Percentiles rank a stretch among this genome's conserved stretches.
These are phyloP conservation scores for Aureobasidium musti DNA, from an alignment of 2,329 filamentous ascomycete species.

Conservation along the genomic window DNA sequence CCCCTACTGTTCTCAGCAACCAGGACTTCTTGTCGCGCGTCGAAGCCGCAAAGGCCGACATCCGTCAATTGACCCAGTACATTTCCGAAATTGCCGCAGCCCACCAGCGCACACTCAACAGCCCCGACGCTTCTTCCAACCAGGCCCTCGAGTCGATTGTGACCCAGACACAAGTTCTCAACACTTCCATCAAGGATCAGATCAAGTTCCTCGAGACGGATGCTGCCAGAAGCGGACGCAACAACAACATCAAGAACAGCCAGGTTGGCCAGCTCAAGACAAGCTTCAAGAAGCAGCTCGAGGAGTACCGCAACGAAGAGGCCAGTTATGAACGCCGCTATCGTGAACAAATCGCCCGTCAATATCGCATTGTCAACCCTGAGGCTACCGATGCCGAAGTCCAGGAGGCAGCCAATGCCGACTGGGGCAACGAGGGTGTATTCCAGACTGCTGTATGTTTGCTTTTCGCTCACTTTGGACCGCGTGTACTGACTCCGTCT, in stretches of 20 bases:
- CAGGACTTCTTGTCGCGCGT: constrained; percentile 62
- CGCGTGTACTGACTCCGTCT: constrained; percentile 3
- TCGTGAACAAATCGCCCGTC: constrained; percentile 74
- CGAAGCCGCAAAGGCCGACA: constrained; percentile 65
- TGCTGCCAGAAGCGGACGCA: constrained; percentile 63
- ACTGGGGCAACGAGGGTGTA: constrained; percentile 77
- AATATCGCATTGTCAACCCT: constrained; percentile 80
- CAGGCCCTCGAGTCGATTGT: constrained; percentile 66
- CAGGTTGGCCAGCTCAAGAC: constrained; percentile 70
- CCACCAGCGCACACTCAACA: constrained; percentile 70
- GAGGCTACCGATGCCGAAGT: constrained; percentile 75
- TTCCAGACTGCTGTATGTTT: constrained; percentile 76
- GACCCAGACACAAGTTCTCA: constrained; percentile 69
- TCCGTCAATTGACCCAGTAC: constrained; percentile 65
- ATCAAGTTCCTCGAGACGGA: constrained; percentile 76
- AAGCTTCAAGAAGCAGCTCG: constrained; percentile 70
- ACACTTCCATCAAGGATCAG: constrained; percentile 74
- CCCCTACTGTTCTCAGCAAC: constrained; percentile 56
- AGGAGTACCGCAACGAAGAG: constrained; percentile 72
- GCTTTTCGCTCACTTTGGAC: not conserved
- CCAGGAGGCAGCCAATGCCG: constrained; percentile 65
- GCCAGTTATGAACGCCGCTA: constrained; percentile 69
- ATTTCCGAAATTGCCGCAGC: constrained; percentile 68
- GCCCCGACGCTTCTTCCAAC: constrained; percentile 58
- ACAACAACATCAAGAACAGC: constrained; percentile 65